Evolutionary conservation across 2,329 filamentous ascomycete genomes (phyloP), one percentile per base, ranked within the genome.

Genomic region (Leptographium procerum): DNA sequence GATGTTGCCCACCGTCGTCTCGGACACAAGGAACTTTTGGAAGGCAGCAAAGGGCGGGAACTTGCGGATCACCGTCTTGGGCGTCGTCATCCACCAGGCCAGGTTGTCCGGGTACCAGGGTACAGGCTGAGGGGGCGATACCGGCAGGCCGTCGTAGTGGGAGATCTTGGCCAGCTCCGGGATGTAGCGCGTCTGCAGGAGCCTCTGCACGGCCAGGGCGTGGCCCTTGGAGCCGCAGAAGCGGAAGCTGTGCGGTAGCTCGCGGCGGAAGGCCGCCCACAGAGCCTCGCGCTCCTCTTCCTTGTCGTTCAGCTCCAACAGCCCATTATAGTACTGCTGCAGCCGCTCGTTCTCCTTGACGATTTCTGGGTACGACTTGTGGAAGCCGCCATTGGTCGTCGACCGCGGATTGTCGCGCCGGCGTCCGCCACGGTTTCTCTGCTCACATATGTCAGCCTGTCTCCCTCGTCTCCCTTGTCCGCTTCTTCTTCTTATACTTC

Each of bases 31-130:
- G 77, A 96, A 99, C 71, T 95, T 95, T 72, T 99, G 94, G 74
- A 99, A 97, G 31, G 89, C 87, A 55, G 91, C 86, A 70, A 99
- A 99, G 3, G 94, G 94, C 40, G 89, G 85, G 72, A 95, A 96
- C 69, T 91, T 91, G 66, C 94, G 87, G 62, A 99, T 83, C 64
- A 97, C 87, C 69, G 95, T 91, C 80, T 97, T 99, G 62, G 94
- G 90, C 7, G 92, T 97, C 52, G 91, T 96, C 91, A 97, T 97
- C 72, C 86, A 91, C 88, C 95, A 99, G 55, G 94, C 94, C 61
- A 99, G 84, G 68, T 89, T 84, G 69, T 97, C 91, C 48, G 94
- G 94, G 71, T 96, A 99, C 90, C 92, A 97, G 34, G 85, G 77
- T 59, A 99, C 87, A 1, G 89, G 82, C 69, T 83, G 79, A 11